These are phyloP conservation scores for Trichoderma cornu-damae DNA, from an alignment of 2,329 filamentous ascomycete species.

Conservation along the genomic window DNA sequence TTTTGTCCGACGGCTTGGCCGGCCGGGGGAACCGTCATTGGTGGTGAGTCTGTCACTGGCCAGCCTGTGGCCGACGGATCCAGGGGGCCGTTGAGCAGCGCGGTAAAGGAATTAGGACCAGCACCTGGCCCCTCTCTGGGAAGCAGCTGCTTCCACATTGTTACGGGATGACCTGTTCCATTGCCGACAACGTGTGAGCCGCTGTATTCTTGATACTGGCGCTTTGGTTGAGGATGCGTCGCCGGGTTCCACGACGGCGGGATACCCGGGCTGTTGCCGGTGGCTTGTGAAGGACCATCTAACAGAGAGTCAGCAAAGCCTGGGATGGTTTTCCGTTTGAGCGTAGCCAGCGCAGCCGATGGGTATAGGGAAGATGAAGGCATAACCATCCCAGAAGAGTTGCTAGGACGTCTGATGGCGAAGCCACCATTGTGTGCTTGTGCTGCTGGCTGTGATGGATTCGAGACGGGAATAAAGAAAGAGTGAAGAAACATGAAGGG, in stretches of 20 bases:
- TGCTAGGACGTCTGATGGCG: neutral
- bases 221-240: slow-evolving; percentile 37
- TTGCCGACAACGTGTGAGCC: slow-evolving; percentile 27
- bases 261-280: slow-evolving; percentile 20
- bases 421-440: neutral
- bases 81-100: slow-evolving; percentile 31
- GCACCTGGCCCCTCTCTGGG: slow-evolving; percentile 25
- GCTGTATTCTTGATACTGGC: slow-evolving; percentile 26
- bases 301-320: neutral
- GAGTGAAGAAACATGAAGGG: too few relatives aligned
- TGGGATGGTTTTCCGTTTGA: too few relatives aligned
- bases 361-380: neutral
- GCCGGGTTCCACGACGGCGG: slow-evolving; percentile 40
- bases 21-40: slow-evolving; percentile 44
- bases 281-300: slow-evolving; percentile 29
- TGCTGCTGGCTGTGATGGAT: slow-evolving; percentile 6
- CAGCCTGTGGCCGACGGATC: slow-evolving; percentile 50
- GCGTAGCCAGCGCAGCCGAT: neutral
- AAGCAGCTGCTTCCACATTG: slow-evolving; percentile 21
- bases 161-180: slow-evolving; percentile 25
- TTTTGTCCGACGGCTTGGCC: slow-evolving; percentile 55
- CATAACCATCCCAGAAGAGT: neutral
- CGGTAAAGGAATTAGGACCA: slow-evolving; percentile 39
- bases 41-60: slow-evolving; percentile 35
- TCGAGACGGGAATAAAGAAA: neutral